Evolutionary conservation across 495 filamentous ascomycete species (phyloP), one percentile per base, ranked within the genome.

Genomic region (Neurospora hispaniola): DNA sequence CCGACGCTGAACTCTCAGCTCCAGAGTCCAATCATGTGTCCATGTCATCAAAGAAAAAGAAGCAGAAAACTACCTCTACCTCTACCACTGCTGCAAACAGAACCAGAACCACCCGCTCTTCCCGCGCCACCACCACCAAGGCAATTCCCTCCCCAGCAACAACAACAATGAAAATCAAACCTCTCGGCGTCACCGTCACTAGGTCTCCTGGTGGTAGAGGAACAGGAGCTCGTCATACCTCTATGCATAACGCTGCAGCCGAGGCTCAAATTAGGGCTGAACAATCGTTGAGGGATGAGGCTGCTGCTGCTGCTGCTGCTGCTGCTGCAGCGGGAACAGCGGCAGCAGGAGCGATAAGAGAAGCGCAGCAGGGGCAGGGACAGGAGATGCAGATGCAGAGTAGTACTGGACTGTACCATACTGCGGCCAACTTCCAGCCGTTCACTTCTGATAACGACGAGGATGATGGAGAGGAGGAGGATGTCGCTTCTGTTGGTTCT

Each of bases 401-500:
- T 39, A 27, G 48, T 14, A 9, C 35, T 35, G 18, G 66, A 35
- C 73, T 66, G 1, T 72, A 74, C 39, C 59, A 71, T 2, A 72
- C 71, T 20, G 70, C 71, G 4, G 73, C 39, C 4, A 71, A 72
- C 12, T 39, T 72, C 7, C 62, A 62, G 12, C 42, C 54, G 0
- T 31, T 41, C 40, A 71, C 42, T 42, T 59, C 68, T 14, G 48
- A 27, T 59, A 59, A 27, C 23, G 20, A 59, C 23, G 48, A 59
- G 0, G 73, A 72, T 18, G 42, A 70, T 35, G 42, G 31, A 2
- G 16, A 43, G 46, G 10, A 23, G 54, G 10, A 23, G 54, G 10
- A 41, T 71, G 12, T n/a, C 72, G 23, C 12, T 71, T 12, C 71
- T 69, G 42, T 75, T 74, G 23, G 6, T 73, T 12, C 71, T 74